Conservation (phyloP, 140 eudicot genomes). For the Stevia rebaudiana region DNA sequence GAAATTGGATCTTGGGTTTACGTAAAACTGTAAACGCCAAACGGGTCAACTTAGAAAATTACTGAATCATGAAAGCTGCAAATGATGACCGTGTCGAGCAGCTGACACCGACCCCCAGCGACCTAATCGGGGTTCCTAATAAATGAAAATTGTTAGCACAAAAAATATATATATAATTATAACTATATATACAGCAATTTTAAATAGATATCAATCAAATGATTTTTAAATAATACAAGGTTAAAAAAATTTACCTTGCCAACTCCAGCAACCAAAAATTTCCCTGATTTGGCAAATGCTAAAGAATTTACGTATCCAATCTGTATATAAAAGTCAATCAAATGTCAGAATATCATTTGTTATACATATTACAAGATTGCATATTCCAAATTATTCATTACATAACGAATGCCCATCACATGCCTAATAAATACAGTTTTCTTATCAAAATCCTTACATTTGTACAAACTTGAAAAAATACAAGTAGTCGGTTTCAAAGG, state of each 20-base stretch:
- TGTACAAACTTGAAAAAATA: background rate
- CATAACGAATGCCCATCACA: too few relatives aligned
- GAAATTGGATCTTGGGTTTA: too few relatives aligned
- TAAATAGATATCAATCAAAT: background rate
- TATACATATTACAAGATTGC: too few relatives aligned
- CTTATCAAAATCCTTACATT: too few relatives aligned
- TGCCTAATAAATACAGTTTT: too few relatives aligned
- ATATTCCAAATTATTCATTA: too few relatives aligned
- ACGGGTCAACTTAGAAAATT: too few relatives aligned
- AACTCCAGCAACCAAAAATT: conserved; percentile 86
- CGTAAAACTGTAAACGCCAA: too few relatives aligned
- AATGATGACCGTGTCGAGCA: conserved; percentile 68
- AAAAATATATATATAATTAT: too few relatives aligned
- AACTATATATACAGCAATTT: background rate
- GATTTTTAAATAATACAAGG: too few relatives aligned
- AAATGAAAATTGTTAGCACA: too few relatives aligned
- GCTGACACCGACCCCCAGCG: conserved; percentile 77
- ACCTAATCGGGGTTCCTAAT: conserved; percentile 92
- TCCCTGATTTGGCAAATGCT: conserved; percentile 88
- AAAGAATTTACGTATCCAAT: conserved; percentile 85
- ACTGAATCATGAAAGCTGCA: conserved; percentile 43
- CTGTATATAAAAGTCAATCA: conserved; percentile 26
- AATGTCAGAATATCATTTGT: background rate
- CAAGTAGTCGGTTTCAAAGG: background rate
- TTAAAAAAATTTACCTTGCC: conserved; percentile 77